phyloP scores from a whole-genome alignment of 495 filamentous ascomycete genomes.

The Beverwykella pulmonaria region DNA sequence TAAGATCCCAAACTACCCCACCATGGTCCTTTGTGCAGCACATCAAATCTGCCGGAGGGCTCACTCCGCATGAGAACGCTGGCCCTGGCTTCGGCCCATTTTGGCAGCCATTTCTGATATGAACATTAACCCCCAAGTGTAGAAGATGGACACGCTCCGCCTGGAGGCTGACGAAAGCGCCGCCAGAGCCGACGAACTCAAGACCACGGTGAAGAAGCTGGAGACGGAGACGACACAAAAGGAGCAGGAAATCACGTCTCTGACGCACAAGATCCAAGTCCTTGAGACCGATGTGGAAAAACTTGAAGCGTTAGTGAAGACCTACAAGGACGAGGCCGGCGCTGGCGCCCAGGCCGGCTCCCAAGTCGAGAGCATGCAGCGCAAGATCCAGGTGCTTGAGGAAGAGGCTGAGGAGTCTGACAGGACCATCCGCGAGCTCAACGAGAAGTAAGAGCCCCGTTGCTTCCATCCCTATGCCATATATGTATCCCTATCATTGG shows the following conservation, averaged over 20 bases:
- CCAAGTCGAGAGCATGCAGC: slow-evolving; percentile 85
- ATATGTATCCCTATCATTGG: background rate
- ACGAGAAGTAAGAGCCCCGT: slow-evolving; percentile 81
- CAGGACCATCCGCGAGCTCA: slow-evolving; percentile 90
- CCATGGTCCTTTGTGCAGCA: slow-evolving; percentile 18
- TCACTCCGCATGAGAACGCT: background rate
- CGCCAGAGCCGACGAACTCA: slow-evolving; percentile 80
- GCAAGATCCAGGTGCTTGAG: slow-evolving; percentile 91
- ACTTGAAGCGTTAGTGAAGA: slow-evolving; percentile 73
- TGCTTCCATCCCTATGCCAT: background rate
- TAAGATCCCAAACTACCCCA: slow-evolving; percentile 50
- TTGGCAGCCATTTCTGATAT: background rate
- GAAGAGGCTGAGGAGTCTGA: slow-evolving; percentile 97
- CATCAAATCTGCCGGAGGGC: background rate
- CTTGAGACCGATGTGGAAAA: slow-evolving; percentile 92
- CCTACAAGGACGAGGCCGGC: slow-evolving; percentile 75
- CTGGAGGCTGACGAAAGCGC: slow-evolving; percentile 83
- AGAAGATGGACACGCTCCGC: slow-evolving; percentile 95
- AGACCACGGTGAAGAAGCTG: slow-evolving; percentile 79
- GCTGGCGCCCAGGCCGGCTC: slow-evolving; percentile 72
- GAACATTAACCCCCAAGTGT: slow-evolving; percentile 1
- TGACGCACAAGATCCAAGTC: slow-evolving; percentile 85
- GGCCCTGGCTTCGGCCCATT: background rate
- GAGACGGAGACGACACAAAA: slow-evolving; percentile 95
- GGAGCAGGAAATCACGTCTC: slow-evolving; percentile 96